Conservation (phyloP, 1,139 yeast species). For the Yamadazyma conglobata region DNA sequence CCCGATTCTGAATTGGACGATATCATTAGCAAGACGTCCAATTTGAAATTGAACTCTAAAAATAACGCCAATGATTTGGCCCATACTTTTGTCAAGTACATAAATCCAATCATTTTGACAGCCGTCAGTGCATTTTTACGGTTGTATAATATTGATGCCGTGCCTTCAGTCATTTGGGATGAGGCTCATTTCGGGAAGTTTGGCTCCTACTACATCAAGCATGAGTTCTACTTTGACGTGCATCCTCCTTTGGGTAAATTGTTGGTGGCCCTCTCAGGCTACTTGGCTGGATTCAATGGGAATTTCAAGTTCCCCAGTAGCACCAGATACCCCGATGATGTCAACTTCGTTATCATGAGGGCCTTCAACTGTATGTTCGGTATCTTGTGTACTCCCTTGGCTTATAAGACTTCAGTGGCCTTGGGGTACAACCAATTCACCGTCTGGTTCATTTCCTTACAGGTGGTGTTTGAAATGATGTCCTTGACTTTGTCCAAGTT, state of each 20-base stretch:
- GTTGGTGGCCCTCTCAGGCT: conserved; percentile 94
- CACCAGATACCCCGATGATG: conserved; percentile 74
- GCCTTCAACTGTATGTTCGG: conserved; percentile 89
- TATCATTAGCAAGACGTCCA: conserved; percentile 25
- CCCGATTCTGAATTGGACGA: conserved; percentile 23
- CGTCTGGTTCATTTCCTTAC: conserved; percentile 83
- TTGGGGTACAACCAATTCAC: conserved; percentile 78
- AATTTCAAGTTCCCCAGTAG: conserved; percentile 95
- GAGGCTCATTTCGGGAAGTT: conserved; percentile 87
- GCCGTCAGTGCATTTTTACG: conserved; percentile 64
- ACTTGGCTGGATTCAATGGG: conserved; percentile 91
- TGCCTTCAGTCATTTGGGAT: conserved; percentile 79
- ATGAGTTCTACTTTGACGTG: conserved; percentile 94
- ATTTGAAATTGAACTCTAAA: conserved; percentile 16
- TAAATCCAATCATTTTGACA: conserved; percentile 44
- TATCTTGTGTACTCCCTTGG: conserved; percentile 86
- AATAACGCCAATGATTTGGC: conserved; percentile 5
- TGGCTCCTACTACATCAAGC: conserved; percentile 88
- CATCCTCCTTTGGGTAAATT: conserved; percentile 98
- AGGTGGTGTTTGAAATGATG: conserved; percentile 84
- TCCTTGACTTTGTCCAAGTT: conserved; percentile 89
- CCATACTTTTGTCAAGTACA: conserved; percentile 16
- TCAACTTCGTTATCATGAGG: conserved; percentile 90
- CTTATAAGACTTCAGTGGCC: conserved; percentile 87
- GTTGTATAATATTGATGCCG: conserved; percentile 59